Evolutionary conservation across 495 filamentous ascomycete species (phyloP), one percentile per base, ranked within the genome.

Genomic region (Xylaria curta): DNA sequence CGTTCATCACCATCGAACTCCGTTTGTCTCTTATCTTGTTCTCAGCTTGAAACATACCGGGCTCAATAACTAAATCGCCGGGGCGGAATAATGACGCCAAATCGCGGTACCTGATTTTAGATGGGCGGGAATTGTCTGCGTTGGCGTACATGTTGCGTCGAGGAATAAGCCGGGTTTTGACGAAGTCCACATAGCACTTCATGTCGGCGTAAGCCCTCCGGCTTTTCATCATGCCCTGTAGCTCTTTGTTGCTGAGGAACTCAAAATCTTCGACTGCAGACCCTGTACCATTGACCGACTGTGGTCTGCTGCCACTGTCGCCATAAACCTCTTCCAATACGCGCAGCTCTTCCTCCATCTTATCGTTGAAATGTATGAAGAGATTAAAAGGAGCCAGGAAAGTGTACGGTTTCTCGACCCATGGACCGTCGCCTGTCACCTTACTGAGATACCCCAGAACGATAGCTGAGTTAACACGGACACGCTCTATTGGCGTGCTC

Each of bases 301-400:
- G 63, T 17, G 68, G 2, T 21, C 33, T 61, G 47, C 7, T 36
- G 26, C 33, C 26, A 12, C 17, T 66, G 31, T 81, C 74, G 3
- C 73, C 80, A 75, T 76, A 83, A 33, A 75, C 79, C 47, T 73
- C 73, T 65, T 81, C 81, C n/a, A 85, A 75, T 36, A 69, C 68
- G 31, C 65, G 69, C 8, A 83, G 74, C 10, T 73, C 68, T 40
- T 82, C 69, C 47, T 78, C 76, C 74, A 85, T 80, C 62, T 78
- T 58, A 8, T 78, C 77, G 24, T 81, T 81, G 49, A 77, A 80
- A 71, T 84, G 81, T 40, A 80, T 72, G 19, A 84, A 66, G 19
- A 77, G 56, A 56, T 81, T 79, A 72, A 85, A 85, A 1, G 83
- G 83, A 3, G 81, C 75, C 33, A 81, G 66, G 65, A 82, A 83